These are phyloP conservation scores for Candida dendrica DNA, from an alignment of 805 yeast genomes.

Conservation along the genomic window DNA sequence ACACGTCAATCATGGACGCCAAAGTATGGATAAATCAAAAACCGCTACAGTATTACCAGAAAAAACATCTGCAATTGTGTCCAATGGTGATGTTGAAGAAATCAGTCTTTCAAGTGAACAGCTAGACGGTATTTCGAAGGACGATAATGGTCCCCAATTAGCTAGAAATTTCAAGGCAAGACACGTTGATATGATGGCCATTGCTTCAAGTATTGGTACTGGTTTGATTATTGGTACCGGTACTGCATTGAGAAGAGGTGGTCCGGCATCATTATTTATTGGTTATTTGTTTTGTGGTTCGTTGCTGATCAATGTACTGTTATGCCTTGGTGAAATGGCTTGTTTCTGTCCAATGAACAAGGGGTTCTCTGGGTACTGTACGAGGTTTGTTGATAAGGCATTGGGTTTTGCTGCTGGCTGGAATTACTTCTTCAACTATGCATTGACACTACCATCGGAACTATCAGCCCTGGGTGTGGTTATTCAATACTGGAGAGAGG, in stretches of 20 bases:
- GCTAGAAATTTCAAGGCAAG: not conserved
- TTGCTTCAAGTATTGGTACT: conserved; percentile 59
- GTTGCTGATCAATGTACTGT: conserved; percentile 40
- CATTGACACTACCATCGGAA: conserved; percentile 45
- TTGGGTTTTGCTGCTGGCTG: conserved; percentile 49
- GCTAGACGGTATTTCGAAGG: not conserved
- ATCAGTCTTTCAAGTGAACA: not conserved
- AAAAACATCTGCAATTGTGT: too few species aligned
- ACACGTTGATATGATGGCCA: conserved; percentile 51
- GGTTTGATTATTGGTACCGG: conserved; percentile 56
- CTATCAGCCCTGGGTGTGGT: conserved; percentile 51
- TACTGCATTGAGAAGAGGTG: conserved; percentile 39
- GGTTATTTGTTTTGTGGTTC: conserved; percentile 44
- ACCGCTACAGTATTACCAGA: too few species aligned
- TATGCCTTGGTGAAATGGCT: conserved; percentile 51
- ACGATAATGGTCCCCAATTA: not conserved
- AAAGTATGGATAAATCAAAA: too few species aligned
- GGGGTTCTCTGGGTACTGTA: conserved; percentile 42
- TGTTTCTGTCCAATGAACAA: conserved; percentile 32
- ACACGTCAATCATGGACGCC: too few species aligned
- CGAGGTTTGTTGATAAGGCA: conserved; percentile 42
- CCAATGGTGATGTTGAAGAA: not conserved
- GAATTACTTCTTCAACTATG: conserved; percentile 43
- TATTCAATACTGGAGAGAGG: conserved; percentile 42
- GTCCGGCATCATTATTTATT: conserved; percentile 43